phyloP scores from a whole-genome alignment of 805 yeast species.

The Kuraishia molischiana region DNA sequence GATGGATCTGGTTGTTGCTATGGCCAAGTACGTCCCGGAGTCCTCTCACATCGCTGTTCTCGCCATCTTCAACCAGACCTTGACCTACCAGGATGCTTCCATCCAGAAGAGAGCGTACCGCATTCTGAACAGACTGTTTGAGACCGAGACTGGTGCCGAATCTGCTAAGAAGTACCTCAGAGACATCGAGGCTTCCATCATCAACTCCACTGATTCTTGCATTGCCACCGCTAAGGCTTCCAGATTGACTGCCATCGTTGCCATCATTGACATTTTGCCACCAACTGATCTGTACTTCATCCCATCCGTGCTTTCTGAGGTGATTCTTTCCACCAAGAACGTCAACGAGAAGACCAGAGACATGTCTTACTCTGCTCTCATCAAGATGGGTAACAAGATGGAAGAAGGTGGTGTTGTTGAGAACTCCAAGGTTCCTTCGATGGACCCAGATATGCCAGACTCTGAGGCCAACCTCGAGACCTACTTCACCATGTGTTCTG shows the following conservation, averaged over 20 bases:
- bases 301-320: conserved; percentile 77
- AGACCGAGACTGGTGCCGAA: conserved; percentile 51
- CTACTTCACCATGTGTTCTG: conserved; percentile 86
- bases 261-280: conserved; percentile 56
- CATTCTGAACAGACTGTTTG: conserved; percentile 60
- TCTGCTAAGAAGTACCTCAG: conserved; percentile 42
- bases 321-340: conserved; percentile 84
- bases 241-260: conserved; percentile 59
- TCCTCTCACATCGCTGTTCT: conserved; percentile 65
- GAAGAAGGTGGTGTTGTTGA: conserved; percentile 54
- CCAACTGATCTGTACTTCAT: conserved; percentile 58
- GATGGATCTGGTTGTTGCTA: conserved; percentile 83
- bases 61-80: conserved; percentile 66
- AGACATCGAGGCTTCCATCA: conserved; percentile 50
- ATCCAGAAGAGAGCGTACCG: conserved; percentile 88
- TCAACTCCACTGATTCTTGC: conserved; percentile 46
- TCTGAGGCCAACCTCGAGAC: conserved; percentile 65
- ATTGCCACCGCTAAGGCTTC: conserved; percentile 73
- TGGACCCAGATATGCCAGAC: conserved; percentile 53
- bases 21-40: conserved; percentile 76
- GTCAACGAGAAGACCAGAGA: conserved; percentile 87
- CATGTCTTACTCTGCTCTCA: conserved; percentile 63
- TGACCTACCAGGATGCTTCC: conserved; percentile 47
- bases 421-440: conserved; percentile 57
- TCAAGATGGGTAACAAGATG: conserved; percentile 78